Evolutionary conservation across 495 filamentous ascomycete genomes (phyloP).

Genomic region (Lentithecium fluviatile): DNA sequence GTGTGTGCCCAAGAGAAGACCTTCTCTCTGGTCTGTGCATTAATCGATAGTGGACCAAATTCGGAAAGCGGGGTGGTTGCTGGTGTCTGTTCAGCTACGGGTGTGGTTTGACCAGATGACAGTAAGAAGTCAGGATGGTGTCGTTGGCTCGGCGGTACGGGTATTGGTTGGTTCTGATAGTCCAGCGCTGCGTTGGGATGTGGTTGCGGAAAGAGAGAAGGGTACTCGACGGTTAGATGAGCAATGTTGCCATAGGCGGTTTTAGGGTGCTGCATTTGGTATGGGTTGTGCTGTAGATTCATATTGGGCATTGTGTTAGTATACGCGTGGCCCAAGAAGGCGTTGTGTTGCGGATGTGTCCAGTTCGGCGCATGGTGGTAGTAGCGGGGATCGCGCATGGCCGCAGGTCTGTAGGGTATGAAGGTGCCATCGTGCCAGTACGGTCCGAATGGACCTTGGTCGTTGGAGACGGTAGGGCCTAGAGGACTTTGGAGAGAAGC

Average conservation of each 20-base stretch:
- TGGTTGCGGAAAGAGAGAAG: conserved; percentile 13
- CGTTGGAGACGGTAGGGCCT: conserved; percentile 72
- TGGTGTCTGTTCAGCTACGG: conserved; percentile 24
- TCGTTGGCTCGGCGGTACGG: conserved; percentile 11
- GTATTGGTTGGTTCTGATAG: conserved; percentile 19
- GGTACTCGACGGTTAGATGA: conserved; percentile 21
- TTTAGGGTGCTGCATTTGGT: conserved; percentile 13
- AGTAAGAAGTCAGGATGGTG: conserved; percentile 2
- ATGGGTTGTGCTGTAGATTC: conserved; percentile 21
- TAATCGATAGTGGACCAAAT: conserved; percentile 44
- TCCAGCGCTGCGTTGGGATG: conserved; percentile 19
- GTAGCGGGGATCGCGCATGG: conserved; percentile 60
- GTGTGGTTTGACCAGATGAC: conserved; percentile 32
- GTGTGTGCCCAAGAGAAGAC: conserved; percentile 80
- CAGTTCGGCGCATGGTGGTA: conserved; percentile 33
- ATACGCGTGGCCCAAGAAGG: conserved; percentile 12
- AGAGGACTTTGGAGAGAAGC: conserved; percentile 66
- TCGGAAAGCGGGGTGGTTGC: conserved; percentile 29
- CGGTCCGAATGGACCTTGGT: conserved; percentile 67
- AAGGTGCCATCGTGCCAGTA: conserved; percentile 78
- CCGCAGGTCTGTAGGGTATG: conserved; percentile 70
- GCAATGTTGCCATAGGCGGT: conserved; percentile 26
- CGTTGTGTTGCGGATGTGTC: conserved; percentile 19
- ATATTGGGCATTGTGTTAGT: conserved; percentile 21
- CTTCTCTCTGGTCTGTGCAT: conserved; percentile 73